These are phyloP conservation scores for Lactarius hatsudake DNA, from an alignment of 768 basidiomycete species.

Conservation along the genomic window DNA sequence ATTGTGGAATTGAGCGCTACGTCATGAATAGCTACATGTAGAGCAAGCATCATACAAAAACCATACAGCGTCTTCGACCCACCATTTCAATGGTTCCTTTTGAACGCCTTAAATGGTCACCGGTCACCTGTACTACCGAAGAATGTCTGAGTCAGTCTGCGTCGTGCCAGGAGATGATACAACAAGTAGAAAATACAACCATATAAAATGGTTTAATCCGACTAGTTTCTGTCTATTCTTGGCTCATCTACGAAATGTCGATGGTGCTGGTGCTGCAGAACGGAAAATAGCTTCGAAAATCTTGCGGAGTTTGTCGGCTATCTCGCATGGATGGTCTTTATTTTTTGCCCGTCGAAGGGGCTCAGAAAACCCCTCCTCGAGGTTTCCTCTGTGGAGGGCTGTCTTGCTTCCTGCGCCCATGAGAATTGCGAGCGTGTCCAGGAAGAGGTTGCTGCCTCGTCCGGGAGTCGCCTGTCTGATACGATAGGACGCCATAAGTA, in stretches of 20 bases:
- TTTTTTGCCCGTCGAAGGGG: neutral
- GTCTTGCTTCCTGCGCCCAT: neutral
- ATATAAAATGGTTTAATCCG: neutral
- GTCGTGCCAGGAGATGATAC: neutral
- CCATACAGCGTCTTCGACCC: neutral
- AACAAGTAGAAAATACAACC: neutral
- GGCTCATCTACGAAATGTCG: neutral
- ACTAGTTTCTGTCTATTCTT: neutral
- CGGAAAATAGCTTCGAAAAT: conserved; percentile 5
- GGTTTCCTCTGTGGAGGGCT: neutral
- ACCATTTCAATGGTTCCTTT: neutral
- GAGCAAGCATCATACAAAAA: neutral
- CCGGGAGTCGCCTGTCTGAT: neutral
- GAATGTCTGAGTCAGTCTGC: neutral
- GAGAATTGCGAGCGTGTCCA: conserved; percentile 9
- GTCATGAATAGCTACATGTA: neutral
- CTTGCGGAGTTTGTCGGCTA: neutral
- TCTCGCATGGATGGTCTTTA: conserved; percentile 33
- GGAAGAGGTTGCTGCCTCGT: neutral
- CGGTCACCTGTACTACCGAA: neutral
- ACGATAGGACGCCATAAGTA: conserved; percentile 5
- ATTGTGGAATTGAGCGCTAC: neutral
- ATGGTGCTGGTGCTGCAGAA: neutral
- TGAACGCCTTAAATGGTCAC: neutral
- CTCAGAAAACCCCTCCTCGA: neutral